Evolutionary conservation across 1,139 yeast genomes (phyloP), one percentile per base, ranked within the genome.

Genomic region (Saccharomyces hybrid): DNA sequence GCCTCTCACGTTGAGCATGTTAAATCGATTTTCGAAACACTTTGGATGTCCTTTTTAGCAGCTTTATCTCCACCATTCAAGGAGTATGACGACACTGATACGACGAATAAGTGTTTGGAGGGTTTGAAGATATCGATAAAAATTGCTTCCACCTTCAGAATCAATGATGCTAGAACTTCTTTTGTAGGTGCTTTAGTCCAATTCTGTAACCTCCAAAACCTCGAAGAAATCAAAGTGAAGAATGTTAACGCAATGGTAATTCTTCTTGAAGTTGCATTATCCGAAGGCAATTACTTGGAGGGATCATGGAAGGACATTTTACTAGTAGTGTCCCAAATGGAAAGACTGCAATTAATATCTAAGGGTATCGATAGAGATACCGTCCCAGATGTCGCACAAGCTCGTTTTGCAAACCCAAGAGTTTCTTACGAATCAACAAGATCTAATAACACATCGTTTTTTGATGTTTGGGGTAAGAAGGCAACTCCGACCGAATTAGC

Each of bases 41-140:
- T 88, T 51, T 95, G 99, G 99, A 90, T 93, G 97, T 89, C 97
- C 0, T 81, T 93, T 53, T 76, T 95, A 61, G 99, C 97, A 4
- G 97, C 96, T 0, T 77, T 95, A 53, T 89, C 97, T 0, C 95
- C 95, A 2, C 95, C 97, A 3, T 89, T 91, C 73, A 90, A 87
- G 67, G 96, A 88, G 58, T 84, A 86, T 58, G 95, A 88, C 59
- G 97, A 90, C 61, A 78, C 78, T 14, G 93, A 84, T 51, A 81
- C 88, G 4, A 78, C 87, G n/a, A 78, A 76, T 55, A 71, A 79
- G 4, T 86, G 97, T 63, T 75, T 95, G 56, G 96, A 88, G 61
- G 99, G 98, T 9, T 81, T 93, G 61, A 84, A 85, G 64, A 73
- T 89, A 50, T 84, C 97, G 0, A 84, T 90, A 53, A 82, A 86